Percentiles rank a stretch among this genome's conserved stretches.
These are phyloP conservation scores for Diaporthe vaccinii DNA, from an alignment of 2,329 filamentous ascomycete genomes.

Conservation along the genomic window DNA sequence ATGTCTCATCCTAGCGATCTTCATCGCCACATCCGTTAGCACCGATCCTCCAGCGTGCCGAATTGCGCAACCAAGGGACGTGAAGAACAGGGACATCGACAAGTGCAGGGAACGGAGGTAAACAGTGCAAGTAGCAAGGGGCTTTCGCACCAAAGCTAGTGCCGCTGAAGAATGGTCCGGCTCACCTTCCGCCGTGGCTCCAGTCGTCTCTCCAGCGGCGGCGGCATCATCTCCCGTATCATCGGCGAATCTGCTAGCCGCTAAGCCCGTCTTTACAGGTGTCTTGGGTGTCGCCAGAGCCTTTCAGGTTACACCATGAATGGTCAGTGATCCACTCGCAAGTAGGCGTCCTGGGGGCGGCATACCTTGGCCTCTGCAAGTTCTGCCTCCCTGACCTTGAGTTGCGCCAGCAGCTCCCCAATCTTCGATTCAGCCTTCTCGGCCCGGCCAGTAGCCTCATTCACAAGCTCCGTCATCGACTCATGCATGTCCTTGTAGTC, in stretches of 20 bases:
- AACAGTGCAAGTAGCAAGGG: conserved; percentile 59
- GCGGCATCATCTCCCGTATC: conserved; percentile 46
- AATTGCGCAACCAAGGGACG: conserved; percentile 18
- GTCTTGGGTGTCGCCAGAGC: conserved; percentile 56
- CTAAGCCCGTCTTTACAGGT: conserved; percentile 63
- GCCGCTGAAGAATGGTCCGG: conserved; percentile 73
- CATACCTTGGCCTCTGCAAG: conserved; percentile 71
- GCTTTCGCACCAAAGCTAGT: conserved; percentile 75
- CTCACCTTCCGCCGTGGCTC: conserved; percentile 67
- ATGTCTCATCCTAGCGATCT: conserved; percentile 42
- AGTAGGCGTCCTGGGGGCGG: conserved; percentile 26
- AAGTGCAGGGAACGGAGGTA: conserved; percentile 40
- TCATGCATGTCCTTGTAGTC: conserved; percentile 76
- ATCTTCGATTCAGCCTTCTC: conserved; percentile 63
- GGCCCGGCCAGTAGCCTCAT: conserved; percentile 69
- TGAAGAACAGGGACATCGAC: conserved; percentile 37
- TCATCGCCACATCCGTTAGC: conserved; percentile 36
- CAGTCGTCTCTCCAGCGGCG: conserved; percentile 47
- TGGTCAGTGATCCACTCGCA: conserved; percentile 30
- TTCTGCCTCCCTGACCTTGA: conserved; percentile 75
- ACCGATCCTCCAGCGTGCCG: conserved; percentile 31
- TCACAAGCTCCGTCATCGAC: conserved; percentile 70
- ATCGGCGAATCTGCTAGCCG: conserved; percentile 66
- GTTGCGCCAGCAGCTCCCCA: conserved; percentile 65
- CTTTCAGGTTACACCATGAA: conserved; percentile 48